Base-by-base conservation (phyloP, 192 early-diverging fungal genomes). In the Helicostylum pulchrum region DNA sequence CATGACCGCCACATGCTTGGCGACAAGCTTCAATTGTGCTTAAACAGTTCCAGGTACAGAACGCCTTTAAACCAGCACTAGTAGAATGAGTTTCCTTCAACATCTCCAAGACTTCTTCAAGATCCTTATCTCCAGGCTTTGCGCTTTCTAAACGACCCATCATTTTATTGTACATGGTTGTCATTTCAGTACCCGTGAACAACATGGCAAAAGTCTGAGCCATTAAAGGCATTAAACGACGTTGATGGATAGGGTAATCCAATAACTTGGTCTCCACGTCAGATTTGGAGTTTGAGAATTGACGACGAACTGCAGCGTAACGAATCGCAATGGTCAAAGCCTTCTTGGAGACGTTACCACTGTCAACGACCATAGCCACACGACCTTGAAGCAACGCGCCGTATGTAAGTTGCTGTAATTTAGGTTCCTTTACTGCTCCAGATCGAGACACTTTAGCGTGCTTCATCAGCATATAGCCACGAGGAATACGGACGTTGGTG, bases 71-170 rank as follows among this genome's bases (percentile, higher is more conserved):
- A 47, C 94, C 94, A 14, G 92, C 92, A 48, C 85, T 88, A 49
- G 94, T 94, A 21, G 92, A 91, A 68, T 96, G 94, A 19, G 93
- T 88, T 70, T 94, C 92, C 79, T 92, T 95, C 62, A 95, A 83
- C 36, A 82, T 82, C 64, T 90, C 89, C 54, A 94, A 80, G 17
- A 87, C 85, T 8, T 84, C 78, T 0, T 75, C 69, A 17, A 85
- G 67, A 34, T 81, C 77, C 50, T 79, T 78, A 63, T 88, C 85
- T 48, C 81, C 81, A 4, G 84, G 79, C 30, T 78, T 71, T 26
- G 88, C 80, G 8, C 73, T 79, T 65, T 90, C 85, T 50, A 96
- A 83, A 70, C 80, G 77, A 53, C 77, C 73, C 90, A 94, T 92
- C 74, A 94, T 80, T 43, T 80, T 60, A 60, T 85, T 76, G 72